phyloP scores from a whole-genome alignment of 148 eudicot genomes.

The Fallopia convolvulus region DNA sequence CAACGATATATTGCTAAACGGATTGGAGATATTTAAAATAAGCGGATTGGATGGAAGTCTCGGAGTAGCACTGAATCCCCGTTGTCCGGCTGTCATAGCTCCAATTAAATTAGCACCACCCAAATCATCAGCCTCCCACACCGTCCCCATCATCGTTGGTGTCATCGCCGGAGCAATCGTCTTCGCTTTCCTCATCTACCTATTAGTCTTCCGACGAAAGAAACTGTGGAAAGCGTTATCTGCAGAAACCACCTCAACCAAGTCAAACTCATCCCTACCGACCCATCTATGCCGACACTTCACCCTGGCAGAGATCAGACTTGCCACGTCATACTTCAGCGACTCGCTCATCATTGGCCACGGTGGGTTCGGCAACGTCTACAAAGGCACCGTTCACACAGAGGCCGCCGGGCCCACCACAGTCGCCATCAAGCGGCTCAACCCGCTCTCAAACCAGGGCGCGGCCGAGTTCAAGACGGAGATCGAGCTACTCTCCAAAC shows the following conservation, averaged over 20 bases:
- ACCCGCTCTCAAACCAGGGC: constrained; percentile 54
- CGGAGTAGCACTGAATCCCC: neutral
- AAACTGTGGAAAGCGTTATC: neutral
- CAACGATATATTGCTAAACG: neutral
- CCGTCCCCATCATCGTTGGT: neutral
- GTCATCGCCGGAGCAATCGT: constrained; percentile 25
- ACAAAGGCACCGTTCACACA: constrained; percentile 13
- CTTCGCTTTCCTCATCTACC: constrained; percentile 14
- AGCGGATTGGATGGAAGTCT: neutral
- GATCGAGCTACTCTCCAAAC: constrained; percentile 63
- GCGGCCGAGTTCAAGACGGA: constrained; percentile 82
- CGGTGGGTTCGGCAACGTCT: constrained; percentile 27
- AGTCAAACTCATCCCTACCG: neutral
- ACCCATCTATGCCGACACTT: constrained; percentile 4
- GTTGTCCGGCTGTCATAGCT: neutral
- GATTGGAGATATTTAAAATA: neutral
- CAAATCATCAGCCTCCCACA: neutral
- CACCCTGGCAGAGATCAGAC: constrained; percentile 14
- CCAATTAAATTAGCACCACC: neutral
- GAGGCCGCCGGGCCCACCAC: neutral
- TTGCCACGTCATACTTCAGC: constrained; percentile 22
- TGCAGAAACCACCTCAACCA: neutral
- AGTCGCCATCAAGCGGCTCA: constrained; percentile 23
- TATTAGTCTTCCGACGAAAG: neutral
- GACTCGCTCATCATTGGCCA: constrained; percentile 11